Conservation (phyloP, 1,139 yeast genomes). For the Suhomyces panamericanus region DNA sequence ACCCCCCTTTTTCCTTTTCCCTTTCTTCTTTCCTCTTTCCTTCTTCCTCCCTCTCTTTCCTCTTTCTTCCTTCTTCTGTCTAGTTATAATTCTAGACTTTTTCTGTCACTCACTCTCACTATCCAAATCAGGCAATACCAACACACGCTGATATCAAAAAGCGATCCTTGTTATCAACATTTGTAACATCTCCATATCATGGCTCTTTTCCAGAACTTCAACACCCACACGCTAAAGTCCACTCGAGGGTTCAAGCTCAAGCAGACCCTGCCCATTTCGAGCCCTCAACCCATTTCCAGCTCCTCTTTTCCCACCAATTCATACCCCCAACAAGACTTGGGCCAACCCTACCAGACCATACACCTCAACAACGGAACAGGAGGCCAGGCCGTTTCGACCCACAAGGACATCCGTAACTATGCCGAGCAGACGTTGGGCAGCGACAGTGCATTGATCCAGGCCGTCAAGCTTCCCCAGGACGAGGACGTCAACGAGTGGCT, state of each 20-base stretch:
- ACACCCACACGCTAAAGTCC: conserved; percentile 54
- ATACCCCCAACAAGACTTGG: conserved; percentile 30
- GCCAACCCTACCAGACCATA: conserved; percentile 22
- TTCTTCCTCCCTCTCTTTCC: no score
- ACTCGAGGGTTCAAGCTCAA: conserved; percentile 55
- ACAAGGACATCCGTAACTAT: conserved; percentile 71
- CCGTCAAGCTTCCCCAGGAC: conserved; percentile 90
- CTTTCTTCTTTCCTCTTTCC: no score
- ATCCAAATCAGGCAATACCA: conserved; percentile 8
- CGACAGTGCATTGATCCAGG: conserved; percentile 85
- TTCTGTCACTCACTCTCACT: no score
- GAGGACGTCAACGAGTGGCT: conserved; percentile 94
- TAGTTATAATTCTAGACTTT: no score
- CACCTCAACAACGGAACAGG: conserved; percentile 17
- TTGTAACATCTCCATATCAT: conserved; percentile 16
- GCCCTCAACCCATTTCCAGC: conserved; percentile 40
- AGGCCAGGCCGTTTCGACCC: conserved; percentile 54
- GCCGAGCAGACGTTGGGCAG: conserved; percentile 96
- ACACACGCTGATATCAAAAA: conserved; percentile 2
- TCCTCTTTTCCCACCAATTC: conserved; percentile 37
- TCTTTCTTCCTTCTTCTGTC: no score
- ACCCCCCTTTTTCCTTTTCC: no score
- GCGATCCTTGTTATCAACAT: neutral
- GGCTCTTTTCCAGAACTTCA: conserved; percentile 60
- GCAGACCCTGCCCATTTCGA: conserved; percentile 43